These are phyloP conservation scores for Yamadazyma diddensiae DNA, from an alignment of 1,139 yeast species.

Conservation along the genomic window DNA sequence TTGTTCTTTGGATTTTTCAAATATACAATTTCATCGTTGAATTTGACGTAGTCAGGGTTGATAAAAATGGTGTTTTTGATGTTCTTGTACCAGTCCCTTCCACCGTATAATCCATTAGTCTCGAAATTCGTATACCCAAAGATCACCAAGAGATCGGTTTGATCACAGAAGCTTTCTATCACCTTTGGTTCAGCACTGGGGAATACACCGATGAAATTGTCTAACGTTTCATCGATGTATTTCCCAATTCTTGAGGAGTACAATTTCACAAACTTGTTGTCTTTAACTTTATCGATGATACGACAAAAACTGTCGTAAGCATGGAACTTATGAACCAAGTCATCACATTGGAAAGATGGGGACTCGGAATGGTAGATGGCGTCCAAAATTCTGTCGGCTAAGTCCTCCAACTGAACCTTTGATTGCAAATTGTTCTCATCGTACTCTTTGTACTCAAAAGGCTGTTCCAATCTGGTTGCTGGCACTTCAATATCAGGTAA, in stretches of 20 bases:
- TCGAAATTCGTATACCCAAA: slow-evolving; percentile 55
- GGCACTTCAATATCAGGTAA: slow-evolving; percentile 53
- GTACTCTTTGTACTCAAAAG: slow-evolving; percentile 25
- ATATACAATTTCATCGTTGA: slow-evolving; percentile 22
- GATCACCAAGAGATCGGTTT: slow-evolving; percentile 48
- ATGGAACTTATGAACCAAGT: slow-evolving; percentile 57
- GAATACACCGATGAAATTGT: slow-evolving; percentile 63
- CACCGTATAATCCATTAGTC: slow-evolving; percentile 42
- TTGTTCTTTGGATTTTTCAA: slow-evolving; percentile 21
- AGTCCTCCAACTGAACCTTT: slow-evolving; percentile 24
- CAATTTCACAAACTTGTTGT: slow-evolving; percentile 24
- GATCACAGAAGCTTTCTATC: slow-evolving; percentile 27
- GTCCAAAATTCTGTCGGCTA: slow-evolving; percentile 47
- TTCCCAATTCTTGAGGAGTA: slow-evolving; percentile 44
- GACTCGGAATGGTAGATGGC: slow-evolving; percentile 48
- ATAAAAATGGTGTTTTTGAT: slow-evolving; percentile 25
- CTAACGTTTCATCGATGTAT: slow-evolving; percentile 60
- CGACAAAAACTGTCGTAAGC: slow-evolving; percentile 37
- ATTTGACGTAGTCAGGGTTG: slow-evolving; percentile 33
- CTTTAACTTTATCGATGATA: slow-evolving; percentile 40
- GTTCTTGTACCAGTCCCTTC: slow-evolving; percentile 17
- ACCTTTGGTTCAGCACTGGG: slow-evolving; percentile 20
- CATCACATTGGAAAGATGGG: slow-evolving; percentile 69
- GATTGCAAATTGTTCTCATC: slow-evolving; percentile 15
- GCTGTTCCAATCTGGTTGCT: slow-evolving; percentile 23